These are phyloP conservation scores for Acer negundo DNA, from an alignment of 345 rosid species.

Conservation along the genomic window DNA sequence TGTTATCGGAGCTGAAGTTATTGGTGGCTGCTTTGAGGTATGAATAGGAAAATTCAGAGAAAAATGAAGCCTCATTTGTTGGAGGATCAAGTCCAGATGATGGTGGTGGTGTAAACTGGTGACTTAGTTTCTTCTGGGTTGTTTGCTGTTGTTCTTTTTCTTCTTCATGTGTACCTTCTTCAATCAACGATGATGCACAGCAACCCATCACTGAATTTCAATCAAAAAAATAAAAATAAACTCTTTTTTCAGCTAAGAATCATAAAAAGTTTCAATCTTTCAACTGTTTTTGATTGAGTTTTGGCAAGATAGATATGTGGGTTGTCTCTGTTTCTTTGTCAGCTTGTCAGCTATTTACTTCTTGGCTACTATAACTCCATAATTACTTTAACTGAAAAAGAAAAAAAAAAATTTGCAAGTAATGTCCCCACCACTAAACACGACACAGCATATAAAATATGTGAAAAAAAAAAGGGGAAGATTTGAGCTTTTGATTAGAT, in stretches of 20 bases:
- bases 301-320: too few species aligned
- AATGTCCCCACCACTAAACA: neutral
- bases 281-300: neutral
- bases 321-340: slow-evolving; percentile 6
- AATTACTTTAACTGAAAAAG: slow-evolving; percentile 2
- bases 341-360: neutral
- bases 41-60: slow-evolving; percentile 64
- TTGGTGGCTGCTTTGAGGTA: slow-evolving; percentile 72
- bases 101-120: slow-evolving; percentile 34
- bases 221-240: neutral
- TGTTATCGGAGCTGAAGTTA: slow-evolving; percentile 65
- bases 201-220: slow-evolving; percentile 61
- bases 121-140: neutral
- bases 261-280: slow-evolving; percentile 1
- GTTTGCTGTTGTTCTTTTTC: slow-evolving; percentile 39
- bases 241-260: slow-evolving; percentile 16
- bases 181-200: slow-evolving; percentile 56
- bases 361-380: neutral
- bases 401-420: neutral
- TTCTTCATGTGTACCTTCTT: slow-evolving; percentile 42
- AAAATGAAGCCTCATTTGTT: slow-evolving; percentile 45
- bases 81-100: slow-evolving; percentile 35
- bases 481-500: neutral
- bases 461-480: neutral
- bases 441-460: neutral